phyloP scores from a whole-genome alignment of 2,329 filamentous ascomycete species.

The Teratosphaeria destructans region DNA sequence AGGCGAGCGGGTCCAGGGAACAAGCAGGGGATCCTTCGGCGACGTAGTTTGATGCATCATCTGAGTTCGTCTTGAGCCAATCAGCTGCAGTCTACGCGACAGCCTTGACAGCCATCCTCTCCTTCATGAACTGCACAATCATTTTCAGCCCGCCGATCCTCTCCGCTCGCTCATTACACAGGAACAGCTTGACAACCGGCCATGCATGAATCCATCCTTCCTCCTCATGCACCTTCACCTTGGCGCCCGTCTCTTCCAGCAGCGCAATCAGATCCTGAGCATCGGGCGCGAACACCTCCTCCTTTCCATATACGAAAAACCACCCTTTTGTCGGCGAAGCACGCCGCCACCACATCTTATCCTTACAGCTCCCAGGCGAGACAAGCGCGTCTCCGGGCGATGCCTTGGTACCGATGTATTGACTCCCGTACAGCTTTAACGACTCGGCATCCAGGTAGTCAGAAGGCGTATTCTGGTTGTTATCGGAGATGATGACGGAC shows the following conservation, averaged over 20 bases:
- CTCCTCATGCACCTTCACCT: constrained; percentile 51
- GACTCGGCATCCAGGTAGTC: constrained; percentile 63
- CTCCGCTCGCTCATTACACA: constrained; percentile 38
- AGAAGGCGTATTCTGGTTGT: constrained; percentile 57
- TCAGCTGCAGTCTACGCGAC: background rate
- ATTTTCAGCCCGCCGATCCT: constrained; percentile 37
- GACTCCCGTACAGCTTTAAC: constrained; percentile 58
- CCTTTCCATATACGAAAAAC: constrained; percentile 60
- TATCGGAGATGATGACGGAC: constrained; percentile 59
- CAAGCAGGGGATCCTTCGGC: no score
- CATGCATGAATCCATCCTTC: constrained; percentile 66
- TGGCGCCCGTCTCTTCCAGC: constrained; percentile 43
- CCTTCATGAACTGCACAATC: constrained; percentile 27
- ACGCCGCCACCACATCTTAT: constrained; percentile 54
- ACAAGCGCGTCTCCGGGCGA: constrained; percentile 45
- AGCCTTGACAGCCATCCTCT: background rate
- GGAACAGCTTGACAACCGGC: constrained; percentile 59
- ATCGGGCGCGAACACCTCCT: constrained; percentile 68
- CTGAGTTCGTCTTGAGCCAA: no score
- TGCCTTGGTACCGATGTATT: constrained; percentile 51
- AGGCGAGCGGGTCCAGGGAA: no score
- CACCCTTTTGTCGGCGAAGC: constrained; percentile 58
- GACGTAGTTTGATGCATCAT: no score
- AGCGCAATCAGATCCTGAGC: constrained; percentile 50
- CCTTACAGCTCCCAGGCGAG: constrained; percentile 63